Evolutionary conservation across 2,329 filamentous ascomycete genomes (phyloP), one percentile per base, ranked within the genome.

Genomic region (Ascochyta lentis): DNA sequence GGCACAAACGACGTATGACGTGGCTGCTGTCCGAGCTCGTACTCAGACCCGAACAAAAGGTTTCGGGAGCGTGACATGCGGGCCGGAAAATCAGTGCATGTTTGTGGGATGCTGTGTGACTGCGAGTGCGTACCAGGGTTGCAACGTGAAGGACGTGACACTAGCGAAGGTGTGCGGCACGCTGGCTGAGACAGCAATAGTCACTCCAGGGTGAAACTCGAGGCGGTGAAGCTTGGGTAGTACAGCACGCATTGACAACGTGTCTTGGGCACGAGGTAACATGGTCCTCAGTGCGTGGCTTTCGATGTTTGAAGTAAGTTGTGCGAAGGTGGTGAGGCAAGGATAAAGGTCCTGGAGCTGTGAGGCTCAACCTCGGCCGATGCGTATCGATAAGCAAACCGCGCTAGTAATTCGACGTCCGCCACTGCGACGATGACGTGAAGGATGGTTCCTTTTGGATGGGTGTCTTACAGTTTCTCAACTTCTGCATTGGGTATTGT

Each of bases 361-460:
- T 24, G 33, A 31, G 24, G 2, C 31, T 48, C 39, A 41, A 19
- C 53, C 54, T 56, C 47, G 54, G 54, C 39, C 39, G 38, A 44
- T 15, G 4, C 23, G 5, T 48, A 57, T 57, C 54, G 54, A 57
- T 57, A 57, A 55, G 40, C 12, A 23, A 41, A 24, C 22, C 16
- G 35, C 47, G 41, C 47, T 55, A 55, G 53, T 42, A 19, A 4
- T 41, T 27, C 6, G 27, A 46, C 19, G 46, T 50, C 40, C 35
- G 47, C 47, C 52, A 55, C 46, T n/a, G 37, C 46, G 10, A 15
- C 48, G 54, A 59, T 64, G 62, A 65, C 60, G 62, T 60, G 38
- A 54, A 56, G 27, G 44, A 59, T 45, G 39, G 23, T 55, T 50
- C 49, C 44, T 56, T 59, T 56, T 54, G 51, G 42, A 16, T 41